A percentile compares a stretch with the other conserved stretches of the same genome.
These are phyloP conservation scores for Wallemia mellicola DNA, from an alignment of 1,284 basidiomycete genomes.

Conservation along the genomic window DNA sequence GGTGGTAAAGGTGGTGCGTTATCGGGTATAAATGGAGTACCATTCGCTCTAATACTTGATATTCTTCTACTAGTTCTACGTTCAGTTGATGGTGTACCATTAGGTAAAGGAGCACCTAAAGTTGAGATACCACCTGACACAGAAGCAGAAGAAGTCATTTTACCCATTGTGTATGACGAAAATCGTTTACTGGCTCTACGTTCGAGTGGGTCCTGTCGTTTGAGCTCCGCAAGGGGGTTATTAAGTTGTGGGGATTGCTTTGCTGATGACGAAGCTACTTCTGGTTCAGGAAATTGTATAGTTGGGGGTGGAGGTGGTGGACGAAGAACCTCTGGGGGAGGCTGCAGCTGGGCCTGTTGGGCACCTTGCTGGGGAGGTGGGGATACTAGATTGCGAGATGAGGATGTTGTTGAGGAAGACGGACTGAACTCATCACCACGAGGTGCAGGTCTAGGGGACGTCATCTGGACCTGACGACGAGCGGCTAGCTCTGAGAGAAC, in stretches of 20 bases:
- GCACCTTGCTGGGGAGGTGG: background rate
- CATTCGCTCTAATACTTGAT: conserved; percentile 3
- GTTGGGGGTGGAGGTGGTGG: conserved; percentile 1
- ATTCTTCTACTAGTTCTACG: background rate
- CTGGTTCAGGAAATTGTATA: background rate
- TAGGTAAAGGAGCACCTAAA: background rate
- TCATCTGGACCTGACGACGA: conserved; percentile 1
- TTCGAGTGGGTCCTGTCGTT: conserved; percentile 58
- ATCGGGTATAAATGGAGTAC: background rate
- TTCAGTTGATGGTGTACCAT: background rate
- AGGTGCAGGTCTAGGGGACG: conserved; percentile 1
- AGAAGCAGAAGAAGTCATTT: conserved; percentile 31
- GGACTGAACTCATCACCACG: conserved; percentile 2
- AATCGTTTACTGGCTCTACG: conserved; percentile 84
- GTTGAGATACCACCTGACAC: background rate
- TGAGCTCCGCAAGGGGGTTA: conserved; percentile 58
- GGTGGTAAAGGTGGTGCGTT: background rate
- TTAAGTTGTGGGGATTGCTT: conserved; percentile 19
- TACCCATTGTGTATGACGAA: conserved; percentile 80
- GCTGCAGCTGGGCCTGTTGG: conserved; percentile 3
- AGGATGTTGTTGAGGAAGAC: background rate
- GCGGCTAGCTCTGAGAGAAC: background rate
- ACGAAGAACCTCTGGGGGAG: background rate
- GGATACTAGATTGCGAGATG: conserved; percentile 1
- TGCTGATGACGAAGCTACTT: background rate